phyloP scores from a whole-genome alignment of 2,329 filamentous ascomycete species.

The Aspergillus amoenus region DNA sequence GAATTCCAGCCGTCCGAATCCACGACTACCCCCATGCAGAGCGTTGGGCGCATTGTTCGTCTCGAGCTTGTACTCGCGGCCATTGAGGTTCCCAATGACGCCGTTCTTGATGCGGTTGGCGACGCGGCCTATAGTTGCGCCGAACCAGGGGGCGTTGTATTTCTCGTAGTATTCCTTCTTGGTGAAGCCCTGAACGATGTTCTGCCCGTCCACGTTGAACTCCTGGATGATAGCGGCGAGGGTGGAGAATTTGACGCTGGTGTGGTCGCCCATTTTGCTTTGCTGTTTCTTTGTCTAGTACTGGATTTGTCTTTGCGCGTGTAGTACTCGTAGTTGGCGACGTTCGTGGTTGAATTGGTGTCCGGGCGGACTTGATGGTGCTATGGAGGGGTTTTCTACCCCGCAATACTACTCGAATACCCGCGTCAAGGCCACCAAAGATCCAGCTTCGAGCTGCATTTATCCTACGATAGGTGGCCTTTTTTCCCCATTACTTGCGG shows the following conservation, averaged over 20 bases:
- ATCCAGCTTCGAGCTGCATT: background rate
- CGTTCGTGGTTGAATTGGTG: background rate
- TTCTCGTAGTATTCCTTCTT: constrained; percentile 70
- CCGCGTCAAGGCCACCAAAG: background rate
- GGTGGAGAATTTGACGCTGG: constrained; percentile 40
- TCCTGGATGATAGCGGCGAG: constrained; percentile 59
- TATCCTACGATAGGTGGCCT: constrained; percentile 4
- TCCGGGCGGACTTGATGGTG: background rate
- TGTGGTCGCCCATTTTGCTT: constrained; percentile 12
- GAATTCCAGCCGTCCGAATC: constrained; percentile 56
- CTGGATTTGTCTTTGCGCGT: background rate
- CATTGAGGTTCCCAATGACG: constrained; percentile 70
- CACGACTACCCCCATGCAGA: constrained; percentile 68
- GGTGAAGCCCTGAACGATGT: constrained; percentile 88
- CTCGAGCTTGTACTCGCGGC: constrained; percentile 65
- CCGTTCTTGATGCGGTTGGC: constrained; percentile 78
- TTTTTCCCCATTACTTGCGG: background rate
- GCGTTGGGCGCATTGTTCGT: constrained; percentile 77
- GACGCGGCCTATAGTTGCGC: constrained; percentile 84
- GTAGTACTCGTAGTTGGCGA: background rate
- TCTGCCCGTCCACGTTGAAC: constrained; percentile 72
- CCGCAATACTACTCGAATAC: constrained; percentile 2
- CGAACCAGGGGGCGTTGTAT: constrained; percentile 79
- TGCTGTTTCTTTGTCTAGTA: background rate
- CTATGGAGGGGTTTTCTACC: constrained; percentile 5